These are phyloP conservation scores for Termitomyces sp. DNA, from an alignment of 768 basidiomycete genomes.

Conservation along the genomic window DNA sequence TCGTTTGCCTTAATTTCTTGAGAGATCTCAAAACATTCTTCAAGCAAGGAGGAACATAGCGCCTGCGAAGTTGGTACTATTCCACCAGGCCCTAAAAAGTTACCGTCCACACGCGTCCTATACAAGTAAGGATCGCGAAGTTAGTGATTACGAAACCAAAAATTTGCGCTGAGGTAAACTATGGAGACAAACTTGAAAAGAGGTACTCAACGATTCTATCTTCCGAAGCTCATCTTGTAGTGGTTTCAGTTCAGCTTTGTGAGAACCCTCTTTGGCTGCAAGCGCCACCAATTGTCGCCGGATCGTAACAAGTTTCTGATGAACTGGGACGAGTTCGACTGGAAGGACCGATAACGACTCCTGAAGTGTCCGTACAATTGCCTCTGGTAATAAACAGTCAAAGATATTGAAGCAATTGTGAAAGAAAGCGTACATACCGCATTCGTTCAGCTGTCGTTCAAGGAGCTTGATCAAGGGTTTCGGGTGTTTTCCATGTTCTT, in stretches of 20 bases:
- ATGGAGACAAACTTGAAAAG: constrained; percentile 27
- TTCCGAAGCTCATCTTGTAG: constrained; percentile 88
- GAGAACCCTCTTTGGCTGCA: constrained; percentile 80
- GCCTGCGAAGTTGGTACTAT: constrained; percentile 90
- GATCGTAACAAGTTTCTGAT: constrained; percentile 82
- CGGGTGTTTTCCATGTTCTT: constrained; percentile 76
- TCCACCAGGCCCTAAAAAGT: constrained; percentile 89
- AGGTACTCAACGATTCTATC: constrained; percentile 88
- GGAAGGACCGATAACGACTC: constrained; percentile 85
- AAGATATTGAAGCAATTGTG: background rate
- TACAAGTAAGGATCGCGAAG: constrained; percentile 6
- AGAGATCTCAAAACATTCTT: constrained; percentile 93
- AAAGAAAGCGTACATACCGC: constrained; percentile 54
- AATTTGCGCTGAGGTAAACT: constrained; percentile 16
- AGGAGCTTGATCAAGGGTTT: constrained; percentile 85
- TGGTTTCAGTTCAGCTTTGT: constrained; percentile 84
- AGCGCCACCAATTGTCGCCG: constrained; percentile 86
- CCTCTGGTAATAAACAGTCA: constrained; percentile 46
- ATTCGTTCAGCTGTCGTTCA: constrained; percentile 86
- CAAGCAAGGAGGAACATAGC: constrained; percentile 84
- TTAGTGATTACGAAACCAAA: constrained; percentile 8
- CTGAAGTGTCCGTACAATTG: constrained; percentile 69
- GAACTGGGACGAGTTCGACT: constrained; percentile 84
- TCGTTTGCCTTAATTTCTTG: constrained; percentile 95
- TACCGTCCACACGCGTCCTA: constrained; percentile 91